These are phyloP conservation scores for Danielia oregonensis DNA, from an alignment of 805 yeast genomes.

Conservation along the genomic window DNA sequence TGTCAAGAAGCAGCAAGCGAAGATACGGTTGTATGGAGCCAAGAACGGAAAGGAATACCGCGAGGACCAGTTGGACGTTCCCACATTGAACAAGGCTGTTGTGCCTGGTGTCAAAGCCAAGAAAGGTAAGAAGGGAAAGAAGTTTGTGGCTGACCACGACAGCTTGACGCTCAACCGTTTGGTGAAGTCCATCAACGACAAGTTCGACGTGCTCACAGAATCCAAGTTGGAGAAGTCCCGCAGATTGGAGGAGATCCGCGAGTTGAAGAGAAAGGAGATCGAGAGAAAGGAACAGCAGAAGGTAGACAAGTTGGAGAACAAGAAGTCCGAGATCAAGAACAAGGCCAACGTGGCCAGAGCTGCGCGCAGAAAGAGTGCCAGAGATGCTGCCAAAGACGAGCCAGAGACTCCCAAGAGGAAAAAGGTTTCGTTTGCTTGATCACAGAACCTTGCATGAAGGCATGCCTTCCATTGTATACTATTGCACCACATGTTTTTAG, in stretches of 20 bases:
- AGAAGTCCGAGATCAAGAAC: slow-evolving; percentile 70
- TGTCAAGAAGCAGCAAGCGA: slow-evolving; percentile 64
- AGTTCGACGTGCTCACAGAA: slow-evolving; percentile 72
- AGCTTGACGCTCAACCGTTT: slow-evolving; percentile 59
- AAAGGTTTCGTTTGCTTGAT: slow-evolving; percentile 41
- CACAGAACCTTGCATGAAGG: no score
- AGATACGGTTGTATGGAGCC: slow-evolving; percentile 64
- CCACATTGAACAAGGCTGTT: slow-evolving; percentile 75
- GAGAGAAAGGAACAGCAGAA: slow-evolving; percentile 78
- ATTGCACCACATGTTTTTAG: no score
- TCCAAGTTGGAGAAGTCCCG: slow-evolving; percentile 87
- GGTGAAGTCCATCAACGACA: slow-evolving; percentile 77
- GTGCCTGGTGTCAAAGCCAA: slow-evolving; percentile 77
- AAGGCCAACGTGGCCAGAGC: slow-evolving; percentile 70
- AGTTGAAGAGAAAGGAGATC: slow-evolving; percentile 78
- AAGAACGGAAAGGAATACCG: slow-evolving; percentile 54
- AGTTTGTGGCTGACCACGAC: slow-evolving; percentile 70
- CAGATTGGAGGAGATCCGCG: slow-evolving; percentile 86
- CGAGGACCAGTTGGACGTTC: slow-evolving; percentile 78
- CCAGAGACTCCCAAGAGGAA: slow-evolving; percentile 14
- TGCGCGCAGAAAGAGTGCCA: slow-evolving; percentile 59
- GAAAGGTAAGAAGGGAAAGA: slow-evolving; percentile 85
- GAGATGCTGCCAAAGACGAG: slow-evolving; percentile 27
- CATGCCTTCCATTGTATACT: slow-evolving; percentile 2
- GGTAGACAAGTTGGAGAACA: slow-evolving; percentile 64